Conservation (phyloP, 352 stramenopile genomes). For the Phytophthora sp. region DNA sequence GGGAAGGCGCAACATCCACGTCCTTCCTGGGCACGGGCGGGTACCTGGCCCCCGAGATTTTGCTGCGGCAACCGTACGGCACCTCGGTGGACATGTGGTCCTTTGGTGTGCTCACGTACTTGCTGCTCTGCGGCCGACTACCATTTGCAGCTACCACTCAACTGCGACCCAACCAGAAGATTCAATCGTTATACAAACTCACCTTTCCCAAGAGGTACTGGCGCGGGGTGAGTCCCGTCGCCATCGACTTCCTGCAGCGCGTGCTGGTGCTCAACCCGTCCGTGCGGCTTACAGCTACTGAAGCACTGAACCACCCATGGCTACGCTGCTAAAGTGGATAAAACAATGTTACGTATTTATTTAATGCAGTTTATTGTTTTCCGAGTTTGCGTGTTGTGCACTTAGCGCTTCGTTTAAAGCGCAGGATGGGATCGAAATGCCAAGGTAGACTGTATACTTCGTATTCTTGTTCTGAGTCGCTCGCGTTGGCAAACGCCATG, state of each 20-base stretch:
- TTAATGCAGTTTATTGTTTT: slow-evolving; percentile 28
- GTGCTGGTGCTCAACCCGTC: slow-evolving; percentile 69
- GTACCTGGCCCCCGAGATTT: slow-evolving; percentile 98
- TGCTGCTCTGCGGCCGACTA: slow-evolving; percentile 95
- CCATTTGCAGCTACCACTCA: slow-evolving; percentile 70
- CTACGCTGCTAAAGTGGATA: slow-evolving; percentile 35
- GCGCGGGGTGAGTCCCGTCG: slow-evolving; percentile 59
- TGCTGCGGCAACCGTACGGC: slow-evolving; percentile 95
- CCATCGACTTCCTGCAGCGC: slow-evolving; percentile 63
- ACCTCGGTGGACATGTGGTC: slow-evolving; percentile 97
- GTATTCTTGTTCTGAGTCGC: no score
- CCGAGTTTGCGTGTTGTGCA: background rate
- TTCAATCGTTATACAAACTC: slow-evolving; percentile 68
- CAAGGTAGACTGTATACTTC: no score
- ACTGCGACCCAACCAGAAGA: slow-evolving; percentile 63
- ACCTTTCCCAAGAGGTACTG: slow-evolving; percentile 83
- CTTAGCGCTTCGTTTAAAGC: no score
- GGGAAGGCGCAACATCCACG: slow-evolving; percentile 55
- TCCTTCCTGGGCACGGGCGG: slow-evolving; percentile 87
- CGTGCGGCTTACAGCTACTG: slow-evolving; percentile 52
- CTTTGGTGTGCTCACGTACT: slow-evolving; percentile 96
- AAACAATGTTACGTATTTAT: slow-evolving; percentile 43
- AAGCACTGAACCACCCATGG: slow-evolving; percentile 66
- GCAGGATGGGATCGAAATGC: no score
- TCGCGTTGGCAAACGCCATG: no score